Percentiles rank a stretch among this genome's conserved stretches.
These are phyloP conservation scores for Suillus americanus DNA, from an alignment of 768 basidiomycete species.

Conservation along the genomic window DNA sequence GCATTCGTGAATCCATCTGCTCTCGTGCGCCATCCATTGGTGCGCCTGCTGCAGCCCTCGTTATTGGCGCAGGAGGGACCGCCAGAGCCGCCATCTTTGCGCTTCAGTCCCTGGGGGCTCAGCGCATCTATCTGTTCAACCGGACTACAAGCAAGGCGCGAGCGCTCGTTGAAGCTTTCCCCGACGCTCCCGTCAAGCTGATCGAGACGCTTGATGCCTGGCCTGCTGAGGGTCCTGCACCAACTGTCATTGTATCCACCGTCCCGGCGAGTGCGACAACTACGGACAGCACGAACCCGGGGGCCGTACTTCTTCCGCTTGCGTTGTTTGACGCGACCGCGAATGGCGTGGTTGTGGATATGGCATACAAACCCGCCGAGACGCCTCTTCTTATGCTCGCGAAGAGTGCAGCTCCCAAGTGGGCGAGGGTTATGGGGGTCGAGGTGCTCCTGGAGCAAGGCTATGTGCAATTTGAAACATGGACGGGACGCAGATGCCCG, in stretches of 20 bases:
- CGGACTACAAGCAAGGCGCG: constrained; percentile 76
- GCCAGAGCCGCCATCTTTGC: constrained; percentile 94
- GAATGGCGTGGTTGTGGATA: constrained; percentile 84
- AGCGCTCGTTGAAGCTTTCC: constrained; percentile 66
- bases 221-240: constrained; percentile 44
- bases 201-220: constrained; percentile 59
- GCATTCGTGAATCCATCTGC: constrained; percentile 63
- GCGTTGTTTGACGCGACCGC: constrained; percentile 56
- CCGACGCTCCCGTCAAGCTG: constrained; percentile 56
- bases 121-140: constrained; percentile 83
- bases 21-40: constrained; percentile 38
- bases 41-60: constrained; percentile 55
- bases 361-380: constrained; percentile 89
- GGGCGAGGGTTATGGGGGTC: constrained; percentile 76
- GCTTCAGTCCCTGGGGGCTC: constrained; percentile 63
- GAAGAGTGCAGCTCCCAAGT: constrained; percentile 44
- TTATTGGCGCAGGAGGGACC: constrained; percentile 96
- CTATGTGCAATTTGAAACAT: constrained; percentile 77
- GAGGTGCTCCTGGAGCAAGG: constrained; percentile 90
- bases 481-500: constrained; percentile 73
- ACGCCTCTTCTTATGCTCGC: constrained; percentile 81
- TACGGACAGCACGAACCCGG: constrained; percentile 29
- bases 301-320: constrained; percentile 50
- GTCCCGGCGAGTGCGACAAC: constrained; percentile 74
- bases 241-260: constrained; percentile 83